Percentiles rank a stretch among this genome's conserved stretches.
phyloP scores from a whole-genome alignment of 1,139 yeast species.

The Yamadazyma pseudoaaseri region DNA sequence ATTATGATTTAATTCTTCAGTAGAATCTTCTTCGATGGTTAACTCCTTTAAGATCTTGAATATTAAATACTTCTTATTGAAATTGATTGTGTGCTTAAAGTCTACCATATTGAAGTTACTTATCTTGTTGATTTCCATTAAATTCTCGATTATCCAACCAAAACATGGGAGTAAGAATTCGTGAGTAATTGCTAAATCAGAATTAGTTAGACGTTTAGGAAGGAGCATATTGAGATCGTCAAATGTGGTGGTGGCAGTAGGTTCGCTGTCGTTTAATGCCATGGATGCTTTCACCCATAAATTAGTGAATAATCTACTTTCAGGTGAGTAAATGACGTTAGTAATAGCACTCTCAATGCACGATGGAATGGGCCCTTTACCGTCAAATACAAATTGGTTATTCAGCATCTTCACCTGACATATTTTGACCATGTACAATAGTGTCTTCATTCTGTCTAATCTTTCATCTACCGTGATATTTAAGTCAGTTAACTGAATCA shows the following conservation, averaged over 20 bases:
- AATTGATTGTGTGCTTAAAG: slow-evolving; percentile 27
- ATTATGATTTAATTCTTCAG: slow-evolving; percentile 25
- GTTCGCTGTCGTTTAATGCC: slow-evolving; percentile 18
- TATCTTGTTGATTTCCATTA: slow-evolving; percentile 36
- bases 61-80: slow-evolving; percentile 43
- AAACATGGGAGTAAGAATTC: slow-evolving; percentile 70
- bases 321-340: slow-evolving; percentile 78
- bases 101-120: slow-evolving; percentile 25
- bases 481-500: slow-evolving; percentile 65
- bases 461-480: slow-evolving; percentile 57
- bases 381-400: slow-evolving; percentile 54
- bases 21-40: slow-evolving; percentile 34
- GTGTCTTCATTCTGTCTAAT: slow-evolving; percentile 65
- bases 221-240: slow-evolving; percentile 38
- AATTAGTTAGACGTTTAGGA: slow-evolving; percentile 26
- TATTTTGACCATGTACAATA: slow-evolving; percentile 66
- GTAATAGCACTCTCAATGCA: slow-evolving; percentile 80
- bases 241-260: slow-evolving; percentile 14
- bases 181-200: slow-evolving; percentile 28
- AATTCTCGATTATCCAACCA: slow-evolving; percentile 58
- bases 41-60: slow-evolving; percentile 43
- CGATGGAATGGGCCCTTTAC: slow-evolving; percentile 61
- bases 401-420: slow-evolving; percentile 69
- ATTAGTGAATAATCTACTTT: slow-evolving; percentile 64
- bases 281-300: slow-evolving; percentile 63